A percentile compares a stretch with the other conserved stretches of the same genome.
Evolutionary conservation across 2,329 filamentous ascomycete species (phyloP).

Genomic region (Fusarium nematophilum): DNA sequence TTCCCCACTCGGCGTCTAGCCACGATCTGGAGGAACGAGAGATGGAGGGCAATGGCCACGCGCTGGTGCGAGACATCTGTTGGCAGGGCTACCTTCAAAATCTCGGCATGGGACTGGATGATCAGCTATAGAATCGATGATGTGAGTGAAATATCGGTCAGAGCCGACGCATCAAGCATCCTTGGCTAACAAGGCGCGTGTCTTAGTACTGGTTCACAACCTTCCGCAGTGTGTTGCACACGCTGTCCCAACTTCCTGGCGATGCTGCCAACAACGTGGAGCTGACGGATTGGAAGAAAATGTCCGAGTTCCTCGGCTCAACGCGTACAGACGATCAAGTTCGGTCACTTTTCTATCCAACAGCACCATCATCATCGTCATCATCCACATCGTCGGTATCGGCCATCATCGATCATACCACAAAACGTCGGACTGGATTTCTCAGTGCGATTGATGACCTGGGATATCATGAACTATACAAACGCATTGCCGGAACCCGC

Average conservation of each 20-base stretch:
- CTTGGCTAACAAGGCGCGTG: neutral
- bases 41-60: constrained; percentile 5
- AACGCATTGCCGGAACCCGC: neutral
- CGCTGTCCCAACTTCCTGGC: neutral
- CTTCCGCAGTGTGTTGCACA: neutral
- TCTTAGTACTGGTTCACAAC: constrained; percentile 5
- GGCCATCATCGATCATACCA: no score
- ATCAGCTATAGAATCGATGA: neutral
- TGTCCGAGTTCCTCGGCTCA: no score
- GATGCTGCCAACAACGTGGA: neutral
- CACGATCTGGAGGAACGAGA: constrained; percentile 7
- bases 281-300: neutral
- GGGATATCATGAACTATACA: neutral
- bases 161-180: no score
- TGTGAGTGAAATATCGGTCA: neutral
- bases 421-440: neutral
- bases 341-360: no score
- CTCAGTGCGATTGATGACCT: neutral
- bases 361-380: no score
- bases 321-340: no score
- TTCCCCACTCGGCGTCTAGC: neutral
- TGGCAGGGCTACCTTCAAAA: constrained; percentile 1
- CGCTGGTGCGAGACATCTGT: neutral
- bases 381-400: no score
- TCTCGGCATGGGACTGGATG: constrained; percentile 13